phyloP scores from a whole-genome alignment of 2,329 filamentous ascomycete genomes.

The Aspergillus sp. region DNA sequence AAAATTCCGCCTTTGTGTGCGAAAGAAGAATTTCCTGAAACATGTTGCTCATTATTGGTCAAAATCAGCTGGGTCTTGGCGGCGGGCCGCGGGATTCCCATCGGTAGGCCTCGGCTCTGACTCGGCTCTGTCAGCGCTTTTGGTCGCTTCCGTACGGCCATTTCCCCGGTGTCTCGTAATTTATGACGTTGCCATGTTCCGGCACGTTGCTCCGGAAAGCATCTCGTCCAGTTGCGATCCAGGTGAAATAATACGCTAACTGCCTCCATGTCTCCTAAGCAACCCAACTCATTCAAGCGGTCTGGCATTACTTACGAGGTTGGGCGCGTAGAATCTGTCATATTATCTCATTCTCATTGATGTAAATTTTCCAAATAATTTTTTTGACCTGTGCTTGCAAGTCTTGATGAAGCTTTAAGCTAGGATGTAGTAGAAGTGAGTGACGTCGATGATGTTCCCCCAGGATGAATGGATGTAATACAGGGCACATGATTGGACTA shows the following conservation, averaged over 20 bases:
- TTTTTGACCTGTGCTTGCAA: background rate
- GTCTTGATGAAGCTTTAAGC: too few relatives aligned
- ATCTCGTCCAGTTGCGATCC: conserved; percentile 23
- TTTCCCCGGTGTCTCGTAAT: conserved; percentile 24
- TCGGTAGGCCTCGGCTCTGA: conserved; percentile 40
- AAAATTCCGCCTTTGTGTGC: conserved; percentile 33
- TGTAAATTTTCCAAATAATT: background rate
- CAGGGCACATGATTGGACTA: conserved; percentile 22
- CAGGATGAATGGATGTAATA: conserved; percentile 22
- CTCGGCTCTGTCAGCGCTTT: conserved; percentile 32
- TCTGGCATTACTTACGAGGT: background rate
- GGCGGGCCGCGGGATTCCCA: conserved; percentile 27
- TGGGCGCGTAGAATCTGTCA: background rate
- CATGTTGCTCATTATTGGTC: conserved; percentile 31
- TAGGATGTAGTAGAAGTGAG: background rate
- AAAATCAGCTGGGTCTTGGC: conserved; percentile 20
- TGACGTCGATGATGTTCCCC: conserved; percentile 17
- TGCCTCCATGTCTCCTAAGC: conserved; percentile 3
- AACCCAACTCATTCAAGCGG: background rate
- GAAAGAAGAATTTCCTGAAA: conserved; percentile 28
- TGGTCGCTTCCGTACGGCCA: conserved; percentile 18
- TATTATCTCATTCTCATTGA: too few relatives aligned
- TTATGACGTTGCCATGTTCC: conserved; percentile 34
- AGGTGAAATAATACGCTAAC: conserved; percentile 23
- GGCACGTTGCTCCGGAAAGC: conserved; percentile 27